phyloP scores from a whole-genome alignment of 495 filamentous ascomycete species.

The Penicillium coprophilum region DNA sequence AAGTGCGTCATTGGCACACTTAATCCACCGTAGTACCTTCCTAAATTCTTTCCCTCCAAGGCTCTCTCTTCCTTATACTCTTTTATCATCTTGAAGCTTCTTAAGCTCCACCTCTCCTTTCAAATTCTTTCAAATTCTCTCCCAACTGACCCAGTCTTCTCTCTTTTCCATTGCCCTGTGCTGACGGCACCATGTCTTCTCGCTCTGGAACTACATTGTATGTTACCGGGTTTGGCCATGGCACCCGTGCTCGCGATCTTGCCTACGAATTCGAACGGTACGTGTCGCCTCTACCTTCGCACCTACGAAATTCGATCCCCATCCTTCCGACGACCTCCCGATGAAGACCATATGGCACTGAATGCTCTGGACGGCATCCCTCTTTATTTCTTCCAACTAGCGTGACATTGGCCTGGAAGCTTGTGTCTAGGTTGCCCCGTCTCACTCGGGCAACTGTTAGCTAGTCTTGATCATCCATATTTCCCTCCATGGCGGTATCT shows the following conservation, averaged over 20 bases:
- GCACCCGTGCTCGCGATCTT: slow-evolving; percentile 98
- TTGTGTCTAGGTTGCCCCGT: not conserved
- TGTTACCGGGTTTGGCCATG: slow-evolving; percentile 96
- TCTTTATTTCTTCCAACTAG: slow-evolving; percentile 6
- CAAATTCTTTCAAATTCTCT: slow-evolving; percentile 1
- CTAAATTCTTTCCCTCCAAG: slow-evolving; percentile 8
- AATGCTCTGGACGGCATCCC: not conserved
- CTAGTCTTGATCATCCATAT: slow-evolving; percentile 18
- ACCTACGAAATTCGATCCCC: slow-evolving; percentile 17
- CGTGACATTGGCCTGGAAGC: slow-evolving; percentile 6
- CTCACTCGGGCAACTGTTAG: slow-evolving; percentile 6
- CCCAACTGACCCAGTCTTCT: not conserved
- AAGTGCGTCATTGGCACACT: slow-evolving; percentile 18
- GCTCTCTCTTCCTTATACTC: slow-evolving; percentile 1
- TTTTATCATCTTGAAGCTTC: slow-evolving; percentile 9
- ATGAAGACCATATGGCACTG: slow-evolving; percentile 13
- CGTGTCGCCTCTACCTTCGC: slow-evolving; percentile 58
- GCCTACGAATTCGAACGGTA: slow-evolving; percentile 99
- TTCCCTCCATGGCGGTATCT: slow-evolving; percentile 2
- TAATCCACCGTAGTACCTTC: slow-evolving; percentile 12
- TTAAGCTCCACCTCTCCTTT: slow-evolving; percentile 2
- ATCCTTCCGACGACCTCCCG: slow-evolving; percentile 17
- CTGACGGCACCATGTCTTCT: slow-evolving; percentile 72
- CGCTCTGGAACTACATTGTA: slow-evolving; percentile 93
- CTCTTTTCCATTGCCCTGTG: not conserved